Evolutionary conservation across 2,329 filamentous ascomycete genomes (phyloP), one percentile per base, ranked within the genome.

Genomic region (Exophiala sp.): DNA sequence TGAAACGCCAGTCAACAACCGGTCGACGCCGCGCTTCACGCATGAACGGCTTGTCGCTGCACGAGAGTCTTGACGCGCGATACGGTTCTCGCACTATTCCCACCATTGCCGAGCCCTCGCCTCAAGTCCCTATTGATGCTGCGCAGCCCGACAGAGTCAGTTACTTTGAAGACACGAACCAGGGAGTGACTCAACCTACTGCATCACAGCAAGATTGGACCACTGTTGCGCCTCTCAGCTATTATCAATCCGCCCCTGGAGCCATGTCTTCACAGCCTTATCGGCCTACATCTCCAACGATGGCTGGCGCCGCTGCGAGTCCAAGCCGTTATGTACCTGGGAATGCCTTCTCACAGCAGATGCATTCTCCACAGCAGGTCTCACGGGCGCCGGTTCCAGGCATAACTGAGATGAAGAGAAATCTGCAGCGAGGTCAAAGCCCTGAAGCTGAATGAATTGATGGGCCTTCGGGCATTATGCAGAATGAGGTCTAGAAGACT

Each of bases 1-100:
- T 74, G 14, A 59, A 63, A 10, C 71, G 72, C 5, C 68, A 67
- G n/a, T 66, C 69, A 1, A 75, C 72, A 2, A 71, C 68, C 3
- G 72, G 72, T 29, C 69, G 71, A 41, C 71, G 73, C 36, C 54
- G 60, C 29, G 71, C 63, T 40, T 65, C 51, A 62, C 21, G 44
- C 11, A 47, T 47, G 40, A 54, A 56, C 45, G 41, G 50, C 41
- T 50, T 63, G 4, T 54, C 11, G 47, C 35, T 20, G 46, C 11
- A 53, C 35, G 33, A 54, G 9, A 42, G 49, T 34, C 8, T 34
- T 12, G 40, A 50, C 12, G 11, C 34, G 4, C 34, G 21, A 20
- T 33, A 18, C 39, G 59, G 57, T 10, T 55, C 57, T 29, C 57
- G 56, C 11, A 62, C 52, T 16, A 62, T 62, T 34, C 59, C 59